Percentiles rank a stretch among this genome's conserved stretches.
Evolutionary conservation across 495 filamentous ascomycete species (phyloP).

Genomic region (Bacidia rubella): DNA sequence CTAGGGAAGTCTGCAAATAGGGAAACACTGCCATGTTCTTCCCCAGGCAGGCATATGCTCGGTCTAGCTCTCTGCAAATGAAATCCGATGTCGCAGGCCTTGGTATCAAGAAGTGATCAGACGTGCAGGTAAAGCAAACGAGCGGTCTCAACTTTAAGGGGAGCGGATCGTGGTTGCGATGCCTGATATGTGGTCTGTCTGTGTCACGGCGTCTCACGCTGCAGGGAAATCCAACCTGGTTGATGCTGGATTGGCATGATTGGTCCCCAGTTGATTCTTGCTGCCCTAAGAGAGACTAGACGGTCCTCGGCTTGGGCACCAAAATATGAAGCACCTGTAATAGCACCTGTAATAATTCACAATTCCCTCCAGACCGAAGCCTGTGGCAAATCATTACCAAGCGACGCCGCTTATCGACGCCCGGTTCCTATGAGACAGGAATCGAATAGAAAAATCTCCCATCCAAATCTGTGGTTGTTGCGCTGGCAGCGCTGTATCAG

Average conservation of each 20-base stretch:
- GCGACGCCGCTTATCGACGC: background rate
- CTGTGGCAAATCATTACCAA: background rate
- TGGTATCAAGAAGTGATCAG: background rate
- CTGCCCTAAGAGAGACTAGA: background rate
- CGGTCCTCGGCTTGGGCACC: background rate
- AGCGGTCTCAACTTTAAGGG: background rate
- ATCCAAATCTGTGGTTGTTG: background rate
- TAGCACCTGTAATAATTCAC: background rate
- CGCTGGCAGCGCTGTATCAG: background rate
- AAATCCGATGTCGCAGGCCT: background rate
- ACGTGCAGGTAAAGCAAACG: background rate
- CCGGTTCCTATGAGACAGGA: background rate
- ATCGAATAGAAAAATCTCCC: background rate
- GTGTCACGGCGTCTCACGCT: background rate
- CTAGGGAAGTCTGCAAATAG: background rate
- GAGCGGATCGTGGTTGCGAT: background rate
- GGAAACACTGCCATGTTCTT: background rate
- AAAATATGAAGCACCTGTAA: too few species aligned
- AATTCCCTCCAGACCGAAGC: slow-evolving; percentile 1
- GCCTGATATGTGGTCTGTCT: background rate
- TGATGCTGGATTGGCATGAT: background rate
- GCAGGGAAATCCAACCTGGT: background rate
- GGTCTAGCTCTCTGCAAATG: background rate
- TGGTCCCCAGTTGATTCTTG: background rate
- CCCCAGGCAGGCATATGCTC: background rate